Percentiles rank a stretch among this genome's conserved stretches.
These are phyloP conservation scores for Lagenidium giganteum DNA, from an alignment of 352 stramenopile species.

Conservation along the genomic window DNA sequence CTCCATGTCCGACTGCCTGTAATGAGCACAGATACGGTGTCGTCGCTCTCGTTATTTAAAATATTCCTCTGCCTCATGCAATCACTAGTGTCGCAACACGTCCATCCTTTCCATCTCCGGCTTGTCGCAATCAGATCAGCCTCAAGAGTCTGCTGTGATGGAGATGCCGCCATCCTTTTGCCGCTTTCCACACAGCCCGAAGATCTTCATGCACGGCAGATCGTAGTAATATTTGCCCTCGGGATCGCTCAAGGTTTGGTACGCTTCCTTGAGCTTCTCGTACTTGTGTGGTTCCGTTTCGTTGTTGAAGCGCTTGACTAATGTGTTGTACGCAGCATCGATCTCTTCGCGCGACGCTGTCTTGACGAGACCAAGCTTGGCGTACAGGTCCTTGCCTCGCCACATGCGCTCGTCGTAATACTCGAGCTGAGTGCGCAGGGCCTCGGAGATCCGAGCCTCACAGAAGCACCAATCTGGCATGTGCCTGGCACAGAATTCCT, in stretches of 20 bases:
- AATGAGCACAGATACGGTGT: too few species aligned
- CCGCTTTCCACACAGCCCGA: slow-evolving; percentile 73
- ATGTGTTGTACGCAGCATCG: slow-evolving; percentile 70
- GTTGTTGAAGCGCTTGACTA: slow-evolving; percentile 85
- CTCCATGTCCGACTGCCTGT: too few species aligned
- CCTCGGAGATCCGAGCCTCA: slow-evolving; percentile 50
- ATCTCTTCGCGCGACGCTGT: slow-evolving; percentile 67
- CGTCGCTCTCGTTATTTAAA: too few species aligned
- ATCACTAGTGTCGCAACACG: too few species aligned
- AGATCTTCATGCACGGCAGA: slow-evolving; percentile 79
- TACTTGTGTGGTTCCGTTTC: slow-evolving; percentile 81
- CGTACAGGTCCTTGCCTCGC: slow-evolving; percentile 74
- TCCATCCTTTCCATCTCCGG: too few species aligned
- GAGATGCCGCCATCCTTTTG: slow-evolving; percentile 78
- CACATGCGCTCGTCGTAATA: slow-evolving; percentile 73
- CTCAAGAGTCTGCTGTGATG: slow-evolving; percentile 56
- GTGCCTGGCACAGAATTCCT: slow-evolving; percentile 66
- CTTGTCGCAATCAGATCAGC: too few species aligned
- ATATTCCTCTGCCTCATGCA: too few species aligned
- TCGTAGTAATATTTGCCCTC: slow-evolving; percentile 87
- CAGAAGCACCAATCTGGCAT: slow-evolving; percentile 64
- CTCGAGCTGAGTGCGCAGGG: slow-evolving; percentile 54
- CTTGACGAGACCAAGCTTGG: slow-evolving; percentile 74
- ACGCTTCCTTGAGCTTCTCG: slow-evolving; percentile 75
- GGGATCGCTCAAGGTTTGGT: slow-evolving; percentile 66